A percentile compares a stretch with the other conserved stretches of the same genome.
These are phyloP conservation scores for Chrysoporthe cubensis DNA, from an alignment of 2,329 filamentous ascomycete genomes.

Conservation along the genomic window DNA sequence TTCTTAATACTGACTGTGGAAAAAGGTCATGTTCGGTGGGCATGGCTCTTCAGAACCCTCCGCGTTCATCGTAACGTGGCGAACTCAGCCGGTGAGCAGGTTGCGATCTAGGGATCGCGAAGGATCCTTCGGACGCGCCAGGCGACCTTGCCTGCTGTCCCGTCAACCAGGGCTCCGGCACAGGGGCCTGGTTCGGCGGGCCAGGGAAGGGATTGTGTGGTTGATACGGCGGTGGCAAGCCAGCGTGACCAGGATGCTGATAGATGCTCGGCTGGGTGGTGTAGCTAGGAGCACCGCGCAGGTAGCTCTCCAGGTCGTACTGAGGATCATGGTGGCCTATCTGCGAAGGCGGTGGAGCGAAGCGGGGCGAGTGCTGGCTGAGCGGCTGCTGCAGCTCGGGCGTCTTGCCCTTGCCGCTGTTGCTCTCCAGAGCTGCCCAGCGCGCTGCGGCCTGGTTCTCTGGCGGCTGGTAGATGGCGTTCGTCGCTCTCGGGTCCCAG, in stretches of 20 bases:
- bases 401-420: conserved; percentile 26
- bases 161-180: background rate
- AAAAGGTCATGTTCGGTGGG: background rate
- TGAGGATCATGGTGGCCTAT: background rate
- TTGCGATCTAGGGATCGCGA: conserved; percentile 30
- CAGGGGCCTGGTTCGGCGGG: background rate
- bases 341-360: background rate
- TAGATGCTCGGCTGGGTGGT: conserved; percentile 7
- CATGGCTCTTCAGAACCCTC: background rate
- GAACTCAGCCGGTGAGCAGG: conserved; percentile 2
- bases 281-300: conserved; percentile 2
- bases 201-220: conserved; percentile 14
- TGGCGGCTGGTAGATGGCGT: conserved; percentile 39
- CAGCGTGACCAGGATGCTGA: conserved; percentile 5
- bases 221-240: conserved; percentile 16
- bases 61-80: background rate
- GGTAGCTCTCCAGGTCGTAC: conserved; percentile 8
- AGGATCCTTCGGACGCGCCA: conserved; percentile 33
- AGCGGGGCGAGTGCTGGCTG: background rate
- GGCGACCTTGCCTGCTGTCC: conserved; percentile 11
- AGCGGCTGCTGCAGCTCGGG: background rate
- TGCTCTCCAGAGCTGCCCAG: conserved; percentile 33
- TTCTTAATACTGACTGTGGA: background rate
- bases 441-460: conserved; percentile 41
- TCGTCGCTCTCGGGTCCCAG: conserved; percentile 54